Base-by-base conservation (phyloP, 2,329 filamentous ascomycete genomes). In the Diaporthe vaccinii region DNA sequence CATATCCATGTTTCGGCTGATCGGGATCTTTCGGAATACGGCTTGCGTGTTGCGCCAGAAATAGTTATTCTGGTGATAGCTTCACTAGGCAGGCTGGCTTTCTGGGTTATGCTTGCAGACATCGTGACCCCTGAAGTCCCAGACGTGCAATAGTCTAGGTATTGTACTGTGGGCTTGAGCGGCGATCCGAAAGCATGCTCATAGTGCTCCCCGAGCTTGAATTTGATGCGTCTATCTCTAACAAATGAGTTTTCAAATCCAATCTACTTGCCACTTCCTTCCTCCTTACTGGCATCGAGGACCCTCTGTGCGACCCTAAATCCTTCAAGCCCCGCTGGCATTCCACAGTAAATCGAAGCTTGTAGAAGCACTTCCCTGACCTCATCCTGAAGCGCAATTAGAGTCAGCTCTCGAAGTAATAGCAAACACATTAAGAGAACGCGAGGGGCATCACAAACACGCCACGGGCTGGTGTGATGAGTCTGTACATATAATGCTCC, bases 281-380 rank as follows among this genome's bases (percentile, higher is more conserved):
- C 82, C 1, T 80, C 80, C 80, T 73, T 73, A 1, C 81, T 81
- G 74, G 82, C 80, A 59, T 82, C 76, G 14, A 83, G 69, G 22
- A 81, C 80, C 71, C 77, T 80, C 73, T 83, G 81, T 2, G 82
- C 80, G 9, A 78, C 79, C 72, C 81, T 81, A 76, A 83, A 83
- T 8, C 82, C 86, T 72, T 87, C 85, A 20, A 87, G 81, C 0
- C 85, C 85, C 5, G 85, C 84, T 0, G 85, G 86, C 6, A 85
- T 82, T 20, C 86, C 85, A 74, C 84, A 86, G 74, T 87, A 87
- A 2, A 82, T 84, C 0, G 84, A 85, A 28, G 84, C 84, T 72
- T 89, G 87, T 31, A 88, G 76, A 53, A 88, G 84, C 7, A 90
- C 88, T 82, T 93, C 91, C 25, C 91, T 84, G 70, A 93, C 91